A percentile compares a stretch with the other conserved stretches of the same genome.
Evolutionary conservation across 78 protist genomes (phyloP).

Genomic region (Pigoraptor vietnamica): DNA sequence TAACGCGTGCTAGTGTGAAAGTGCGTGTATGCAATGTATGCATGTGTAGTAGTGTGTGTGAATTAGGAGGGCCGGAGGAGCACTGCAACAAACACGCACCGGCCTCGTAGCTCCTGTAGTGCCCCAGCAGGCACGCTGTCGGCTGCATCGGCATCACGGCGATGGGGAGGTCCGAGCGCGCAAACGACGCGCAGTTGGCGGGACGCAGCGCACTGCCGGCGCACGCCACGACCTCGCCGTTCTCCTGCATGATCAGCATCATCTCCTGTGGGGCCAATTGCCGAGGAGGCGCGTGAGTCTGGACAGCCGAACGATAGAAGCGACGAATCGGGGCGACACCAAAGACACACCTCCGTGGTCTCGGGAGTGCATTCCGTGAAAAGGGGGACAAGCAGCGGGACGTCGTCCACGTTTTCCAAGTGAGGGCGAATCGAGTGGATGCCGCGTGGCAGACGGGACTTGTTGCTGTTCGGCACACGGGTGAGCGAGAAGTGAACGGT

Average conservation of each 20-base stretch:
- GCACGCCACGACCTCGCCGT: conserved; percentile 24
- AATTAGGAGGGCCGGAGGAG: no score
- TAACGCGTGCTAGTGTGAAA: no score
- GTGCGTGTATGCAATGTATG: no score
- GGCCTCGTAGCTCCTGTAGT: no score
- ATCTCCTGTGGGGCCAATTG: conserved; percentile 4
- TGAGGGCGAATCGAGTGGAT: conserved; percentile 23
- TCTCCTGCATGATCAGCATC: conserved; percentile 36
- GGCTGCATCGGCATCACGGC: no score
- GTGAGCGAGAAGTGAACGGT: background rate
- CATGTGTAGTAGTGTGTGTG: no score
- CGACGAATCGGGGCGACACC: background rate
- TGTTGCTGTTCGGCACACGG: background rate
- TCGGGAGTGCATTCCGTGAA: conserved; percentile 16
- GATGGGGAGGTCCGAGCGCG: conserved; percentile 1
- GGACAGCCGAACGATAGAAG: background rate
- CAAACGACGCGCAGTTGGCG: background rate
- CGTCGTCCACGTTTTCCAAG: conserved; percentile 39
- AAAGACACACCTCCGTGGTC: background rate
- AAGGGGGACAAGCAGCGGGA: conserved; percentile 42
- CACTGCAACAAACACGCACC: no score
- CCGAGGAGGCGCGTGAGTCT: conserved; percentile 11
- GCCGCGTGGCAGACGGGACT: background rate
- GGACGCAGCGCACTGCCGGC: background rate
- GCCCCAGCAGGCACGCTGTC: no score